Conservation (phyloP, 768 basidiomycete genomes). For the Russula foetens region DNA sequence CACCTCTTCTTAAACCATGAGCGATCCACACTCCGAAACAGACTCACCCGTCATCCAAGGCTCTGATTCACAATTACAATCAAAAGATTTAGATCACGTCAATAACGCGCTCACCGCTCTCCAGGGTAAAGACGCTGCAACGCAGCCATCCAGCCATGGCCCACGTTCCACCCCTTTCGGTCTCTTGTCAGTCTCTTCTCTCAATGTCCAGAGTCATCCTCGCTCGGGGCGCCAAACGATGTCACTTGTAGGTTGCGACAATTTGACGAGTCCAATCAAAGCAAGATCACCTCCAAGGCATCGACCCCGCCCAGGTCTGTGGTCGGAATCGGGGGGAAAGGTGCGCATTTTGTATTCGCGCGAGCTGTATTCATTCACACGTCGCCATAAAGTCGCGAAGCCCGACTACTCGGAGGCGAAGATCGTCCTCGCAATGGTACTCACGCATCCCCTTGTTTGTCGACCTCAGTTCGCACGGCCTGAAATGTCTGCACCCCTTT, state of each 20-base stretch:
- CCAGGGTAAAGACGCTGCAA: not conserved
- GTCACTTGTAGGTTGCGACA: slow-evolving; percentile 51
- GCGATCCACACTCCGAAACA: not conserved
- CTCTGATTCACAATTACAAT: not conserved
- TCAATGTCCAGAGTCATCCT: not conserved
- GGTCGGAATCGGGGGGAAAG: slow-evolving; percentile 85
- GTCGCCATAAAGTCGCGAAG: slow-evolving; percentile 62
- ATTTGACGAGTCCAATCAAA: slow-evolving; percentile 70
- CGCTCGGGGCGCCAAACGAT: not conserved
- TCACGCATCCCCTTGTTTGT: slow-evolving; percentile 11
- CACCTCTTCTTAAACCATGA: slow-evolving; percentile 2
- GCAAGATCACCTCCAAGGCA: slow-evolving; percentile 62
- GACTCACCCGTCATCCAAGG: not conserved
- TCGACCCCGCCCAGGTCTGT: slow-evolving; percentile 77
- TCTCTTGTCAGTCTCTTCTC: slow-evolving; percentile 41
- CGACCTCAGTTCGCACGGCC: not conserved
- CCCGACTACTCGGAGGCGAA: slow-evolving; percentile 98
- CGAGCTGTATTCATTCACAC: not conserved
- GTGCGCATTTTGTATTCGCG: slow-evolving; percentile 38
- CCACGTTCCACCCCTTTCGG: slow-evolving; percentile 39
- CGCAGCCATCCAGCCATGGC: not conserved
- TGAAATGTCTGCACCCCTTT: not conserved
- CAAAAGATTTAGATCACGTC: slow-evolving; percentile 6
- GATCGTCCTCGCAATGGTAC: slow-evolving; percentile 95
- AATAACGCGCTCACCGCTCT: not conserved